Percentiles rank a stretch among this genome's conserved stretches.
phyloP scores from a whole-genome alignment of 352 stramenopile genomes.

The Phytophthora cryptogea region DNA sequence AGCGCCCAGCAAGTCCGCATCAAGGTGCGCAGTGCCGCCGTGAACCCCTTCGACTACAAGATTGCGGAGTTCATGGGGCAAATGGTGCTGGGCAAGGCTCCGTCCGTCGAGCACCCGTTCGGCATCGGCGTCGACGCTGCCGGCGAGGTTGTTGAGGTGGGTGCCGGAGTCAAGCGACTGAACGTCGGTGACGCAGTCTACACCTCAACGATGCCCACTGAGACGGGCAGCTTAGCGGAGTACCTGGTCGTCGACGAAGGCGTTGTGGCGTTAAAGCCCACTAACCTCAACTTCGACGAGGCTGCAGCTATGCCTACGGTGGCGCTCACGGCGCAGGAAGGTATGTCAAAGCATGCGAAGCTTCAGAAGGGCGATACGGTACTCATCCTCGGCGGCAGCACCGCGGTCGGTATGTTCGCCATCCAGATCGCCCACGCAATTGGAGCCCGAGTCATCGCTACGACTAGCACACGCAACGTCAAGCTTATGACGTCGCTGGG shows the following conservation, averaged over 20 bases:
- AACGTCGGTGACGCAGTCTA: conserved; percentile 13
- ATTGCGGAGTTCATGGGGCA: no score
- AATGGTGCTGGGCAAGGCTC: conserved; percentile 7
- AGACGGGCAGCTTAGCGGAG: conserved; percentile 22
- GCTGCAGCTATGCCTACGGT: conserved; percentile 12
- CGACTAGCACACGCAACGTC: conserved; percentile 26
- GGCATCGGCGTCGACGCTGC: conserved; percentile 15
- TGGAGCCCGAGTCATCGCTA: conserved; percentile 32
- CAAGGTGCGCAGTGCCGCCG: conserved; percentile 10
- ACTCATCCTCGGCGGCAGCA: conserved; percentile 42
- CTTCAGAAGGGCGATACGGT: conserved; percentile 36
- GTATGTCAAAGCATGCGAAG: conserved; percentile 29
- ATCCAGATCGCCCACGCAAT: conserved; percentile 40
- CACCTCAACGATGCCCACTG: no score
- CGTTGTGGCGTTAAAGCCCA: conserved; percentile 45
- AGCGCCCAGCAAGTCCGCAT: conserved; percentile 11
- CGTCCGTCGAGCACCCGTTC: conserved; percentile 2
- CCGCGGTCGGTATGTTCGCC: conserved; percentile 31
- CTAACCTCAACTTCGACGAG: conserved; percentile 30
- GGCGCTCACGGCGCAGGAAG: conserved; percentile 18
- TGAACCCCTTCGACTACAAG: background rate
- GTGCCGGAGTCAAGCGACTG: conserved; percentile 13
- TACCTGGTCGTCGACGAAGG: conserved; percentile 33
- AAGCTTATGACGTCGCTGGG: conserved; percentile 32
- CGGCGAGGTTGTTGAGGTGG: conserved; percentile 1